Evolutionary conservation across 1,284 basidiomycete genomes (phyloP).

Genomic region (Cutaneotrichosporon sp.): DNA sequence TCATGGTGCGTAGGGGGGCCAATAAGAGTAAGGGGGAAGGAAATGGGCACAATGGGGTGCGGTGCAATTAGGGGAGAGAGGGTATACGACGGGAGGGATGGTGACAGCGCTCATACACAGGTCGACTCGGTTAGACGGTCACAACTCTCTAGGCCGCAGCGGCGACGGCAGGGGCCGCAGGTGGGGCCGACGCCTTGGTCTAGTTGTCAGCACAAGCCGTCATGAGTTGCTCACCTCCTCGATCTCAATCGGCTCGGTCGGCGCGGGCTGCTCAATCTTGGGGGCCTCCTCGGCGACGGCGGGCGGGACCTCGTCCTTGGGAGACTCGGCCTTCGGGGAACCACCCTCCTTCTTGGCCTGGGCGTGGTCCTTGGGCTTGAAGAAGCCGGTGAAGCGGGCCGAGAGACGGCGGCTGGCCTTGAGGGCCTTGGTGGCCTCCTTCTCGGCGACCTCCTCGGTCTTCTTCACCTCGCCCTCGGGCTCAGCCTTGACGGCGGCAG

Average conservation of each 20-base stretch:
- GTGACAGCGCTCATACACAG: conserved; percentile 17
- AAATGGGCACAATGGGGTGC: conserved; percentile 5
- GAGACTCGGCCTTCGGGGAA: conserved; percentile 9
- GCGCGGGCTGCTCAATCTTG: conserved; percentile 35
- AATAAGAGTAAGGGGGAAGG: conserved; percentile 2
- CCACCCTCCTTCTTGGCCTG: conserved; percentile 13
- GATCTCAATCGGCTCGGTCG: conserved; percentile 40
- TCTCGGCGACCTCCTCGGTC: conserved; percentile 4
- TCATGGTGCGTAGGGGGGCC: conserved; percentile 2
- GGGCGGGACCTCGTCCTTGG: conserved; percentile 20
- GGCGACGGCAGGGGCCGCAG: conserved; percentile 32
- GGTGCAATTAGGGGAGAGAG: conserved; percentile 13
- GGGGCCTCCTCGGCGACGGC: conserved; percentile 35
- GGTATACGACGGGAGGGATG: neutral
- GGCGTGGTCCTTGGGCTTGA: conserved; percentile 27
- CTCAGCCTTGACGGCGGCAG: conserved; percentile 9
- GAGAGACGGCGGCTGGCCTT: conserved; percentile 44
- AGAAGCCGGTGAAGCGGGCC: conserved; percentile 39
- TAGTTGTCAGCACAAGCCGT: conserved; percentile 10
- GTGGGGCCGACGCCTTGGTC: conserved; percentile 25
- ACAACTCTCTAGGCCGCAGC: conserved; percentile 29
- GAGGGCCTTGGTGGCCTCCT: conserved; percentile 24
- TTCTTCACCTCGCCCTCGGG: conserved; percentile 11
- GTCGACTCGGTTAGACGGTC: conserved; percentile 4
- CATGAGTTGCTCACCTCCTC: conserved; percentile 32